Conservation (phyloP, 1,284 basidiomycete species). For the Erythrobasidium hasegawianum region DNA sequence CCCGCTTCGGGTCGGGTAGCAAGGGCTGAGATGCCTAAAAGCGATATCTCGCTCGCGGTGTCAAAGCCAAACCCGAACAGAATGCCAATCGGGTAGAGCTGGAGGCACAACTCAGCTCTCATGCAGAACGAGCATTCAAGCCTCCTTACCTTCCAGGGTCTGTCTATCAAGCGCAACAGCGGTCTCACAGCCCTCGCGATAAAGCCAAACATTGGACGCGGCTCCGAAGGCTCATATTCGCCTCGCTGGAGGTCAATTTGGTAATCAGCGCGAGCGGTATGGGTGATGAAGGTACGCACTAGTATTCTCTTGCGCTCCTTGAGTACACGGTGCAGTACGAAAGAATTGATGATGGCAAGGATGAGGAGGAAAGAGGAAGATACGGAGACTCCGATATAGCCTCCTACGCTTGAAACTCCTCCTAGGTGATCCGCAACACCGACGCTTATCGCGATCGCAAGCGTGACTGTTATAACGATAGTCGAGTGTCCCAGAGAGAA, state of each 20-base stretch:
- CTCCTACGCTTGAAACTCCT: slow-evolving; percentile 47
- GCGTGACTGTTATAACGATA: slow-evolving; percentile 49
- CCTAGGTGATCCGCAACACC: slow-evolving; percentile 44
- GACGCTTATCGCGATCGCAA: slow-evolving; percentile 45
- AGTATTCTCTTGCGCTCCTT: slow-evolving; percentile 20
- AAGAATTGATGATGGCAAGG: slow-evolving; percentile 49
- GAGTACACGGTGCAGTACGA: slow-evolving; percentile 46
- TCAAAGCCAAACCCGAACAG: slow-evolving; percentile 49
- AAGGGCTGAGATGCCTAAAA: slow-evolving; percentile 49
- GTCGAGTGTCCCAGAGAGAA: slow-evolving; percentile 51
- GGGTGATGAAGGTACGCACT: slow-evolving; percentile 9
- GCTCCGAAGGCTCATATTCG: not conserved
- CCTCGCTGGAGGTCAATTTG: not conserved
- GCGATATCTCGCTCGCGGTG: slow-evolving; percentile 43
- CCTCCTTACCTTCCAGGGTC: slow-evolving; percentile 46
- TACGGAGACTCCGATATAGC: slow-evolving; percentile 49
- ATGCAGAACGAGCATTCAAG: not conserved
- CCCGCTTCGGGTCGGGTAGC: slow-evolving; percentile 37
- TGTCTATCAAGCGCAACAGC: slow-evolving; percentile 48
- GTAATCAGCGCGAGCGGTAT: too few relatives aligned
- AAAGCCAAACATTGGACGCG: slow-evolving; percentile 32
- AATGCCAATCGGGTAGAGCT: slow-evolving; percentile 49
- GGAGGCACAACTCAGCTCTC: not conserved
- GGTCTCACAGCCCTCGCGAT: slow-evolving; percentile 48
- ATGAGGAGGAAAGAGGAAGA: slow-evolving; percentile 49